phyloP scores from a whole-genome alignment of 768 basidiomycete genomes.

The Punctularia strigosozonata region DNA sequence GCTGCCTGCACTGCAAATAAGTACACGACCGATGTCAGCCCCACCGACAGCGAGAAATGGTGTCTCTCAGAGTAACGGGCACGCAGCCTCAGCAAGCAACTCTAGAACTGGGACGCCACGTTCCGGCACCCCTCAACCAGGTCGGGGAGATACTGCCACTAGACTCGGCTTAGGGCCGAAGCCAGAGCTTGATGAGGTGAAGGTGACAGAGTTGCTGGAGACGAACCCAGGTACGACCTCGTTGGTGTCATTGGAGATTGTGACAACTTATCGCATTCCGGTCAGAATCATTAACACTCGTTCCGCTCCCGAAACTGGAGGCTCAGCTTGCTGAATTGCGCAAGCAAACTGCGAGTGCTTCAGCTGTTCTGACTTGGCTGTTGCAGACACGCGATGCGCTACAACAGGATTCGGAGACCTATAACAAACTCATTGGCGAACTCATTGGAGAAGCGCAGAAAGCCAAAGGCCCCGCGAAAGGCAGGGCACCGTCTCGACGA shows the following conservation, averaged over 20 bases:
- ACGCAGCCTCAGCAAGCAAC: slow-evolving; percentile 23
- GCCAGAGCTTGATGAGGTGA: slow-evolving; percentile 59
- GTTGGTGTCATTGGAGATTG: not conserved
- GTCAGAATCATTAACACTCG: slow-evolving; percentile 61
- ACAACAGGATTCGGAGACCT: slow-evolving; percentile 82
- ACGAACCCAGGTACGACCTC: slow-evolving; percentile 48
- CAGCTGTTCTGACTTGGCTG: slow-evolving; percentile 66
- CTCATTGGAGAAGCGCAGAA: slow-evolving; percentile 89
- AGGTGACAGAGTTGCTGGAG: slow-evolving; percentile 53
- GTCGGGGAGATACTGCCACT: slow-evolving; percentile 19
- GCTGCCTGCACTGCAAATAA: slow-evolving; percentile 73
- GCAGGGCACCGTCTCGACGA: slow-evolving; percentile 31
- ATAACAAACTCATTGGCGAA: slow-evolving; percentile 85
- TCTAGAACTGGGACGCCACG: slow-evolving; percentile 43
- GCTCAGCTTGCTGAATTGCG: slow-evolving; percentile 56
- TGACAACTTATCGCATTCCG: not conserved
- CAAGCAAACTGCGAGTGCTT: slow-evolving; percentile 62
- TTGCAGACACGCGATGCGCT: slow-evolving; percentile 72
- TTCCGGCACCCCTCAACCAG: slow-evolving; percentile 31
- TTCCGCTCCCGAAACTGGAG: slow-evolving; percentile 59
- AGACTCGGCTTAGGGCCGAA: slow-evolving; percentile 57
- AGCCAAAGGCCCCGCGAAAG: slow-evolving; percentile 58
- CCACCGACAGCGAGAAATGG: slow-evolving; percentile 53
- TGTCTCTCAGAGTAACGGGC: slow-evolving; percentile 18
- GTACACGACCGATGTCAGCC: slow-evolving; percentile 71